phyloP scores from a whole-genome alignment of 352 stramenopile species.

The Sclerospora graminicola region DNA sequence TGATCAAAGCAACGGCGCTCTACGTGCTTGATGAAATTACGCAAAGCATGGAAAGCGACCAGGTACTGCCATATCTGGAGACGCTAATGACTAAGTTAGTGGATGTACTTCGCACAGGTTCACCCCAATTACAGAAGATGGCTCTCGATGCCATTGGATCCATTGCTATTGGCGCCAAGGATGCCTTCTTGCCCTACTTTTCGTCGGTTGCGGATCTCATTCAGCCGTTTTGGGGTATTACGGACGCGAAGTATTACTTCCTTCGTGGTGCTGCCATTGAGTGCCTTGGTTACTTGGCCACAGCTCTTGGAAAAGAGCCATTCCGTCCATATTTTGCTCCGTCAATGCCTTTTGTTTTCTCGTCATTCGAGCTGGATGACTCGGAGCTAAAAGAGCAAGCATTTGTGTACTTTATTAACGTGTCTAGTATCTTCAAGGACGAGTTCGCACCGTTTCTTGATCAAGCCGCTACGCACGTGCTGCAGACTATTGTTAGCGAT shows the following conservation, averaged over 20 bases:
- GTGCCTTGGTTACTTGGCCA: constrained; percentile 97
- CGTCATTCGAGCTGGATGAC: constrained; percentile 89
- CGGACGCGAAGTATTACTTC: constrained; percentile 89
- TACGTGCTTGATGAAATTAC: constrained; percentile 99
- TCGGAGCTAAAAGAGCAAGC: constrained; percentile 97
- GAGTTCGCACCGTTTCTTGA: constrained; percentile 93
- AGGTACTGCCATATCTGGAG: constrained; percentile 92
- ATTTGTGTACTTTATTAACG: constrained; percentile 97
- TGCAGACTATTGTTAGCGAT: constrained; percentile 64
- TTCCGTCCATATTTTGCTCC: constrained; percentile 92
- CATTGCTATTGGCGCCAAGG: constrained; percentile 94
- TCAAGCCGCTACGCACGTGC: constrained; percentile 53
- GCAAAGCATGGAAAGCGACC: constrained; percentile 93
- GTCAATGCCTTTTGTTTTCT: constrained; percentile 93
- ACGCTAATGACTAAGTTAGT: constrained; percentile 94
- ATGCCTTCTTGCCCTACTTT: constrained; percentile 96
- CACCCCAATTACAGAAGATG: constrained; percentile 95
- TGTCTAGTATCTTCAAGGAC: constrained; percentile 96
- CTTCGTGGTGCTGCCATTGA: constrained; percentile 93
- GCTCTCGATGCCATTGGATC: constrained; percentile 92
- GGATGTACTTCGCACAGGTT: constrained; percentile 85
- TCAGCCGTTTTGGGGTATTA: constrained; percentile 86
- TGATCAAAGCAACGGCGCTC: constrained; percentile 92
- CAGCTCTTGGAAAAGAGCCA: constrained; percentile 90
- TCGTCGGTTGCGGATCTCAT: constrained; percentile 77